Evolutionary conservation across 164 flowering plant species (phyloP).

Genomic region (Macadamia integrifolia): DNA sequence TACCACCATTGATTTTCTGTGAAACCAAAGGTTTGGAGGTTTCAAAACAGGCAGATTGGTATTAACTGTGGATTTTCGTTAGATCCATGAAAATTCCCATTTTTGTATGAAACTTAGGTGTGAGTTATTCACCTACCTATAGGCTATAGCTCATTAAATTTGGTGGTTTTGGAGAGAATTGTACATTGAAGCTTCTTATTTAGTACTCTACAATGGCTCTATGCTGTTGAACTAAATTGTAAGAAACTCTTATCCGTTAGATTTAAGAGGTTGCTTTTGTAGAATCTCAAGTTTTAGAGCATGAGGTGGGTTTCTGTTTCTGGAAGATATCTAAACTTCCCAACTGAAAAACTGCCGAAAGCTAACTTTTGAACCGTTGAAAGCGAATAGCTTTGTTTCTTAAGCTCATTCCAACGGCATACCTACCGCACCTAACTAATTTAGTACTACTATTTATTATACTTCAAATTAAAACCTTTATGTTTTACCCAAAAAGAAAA

Average conservation of each 20-base stretch:
- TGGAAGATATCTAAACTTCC: conserved; percentile 25
- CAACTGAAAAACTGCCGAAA: conserved; percentile 31
- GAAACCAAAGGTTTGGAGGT: too few relatives aligned
- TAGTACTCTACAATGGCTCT: too few relatives aligned
- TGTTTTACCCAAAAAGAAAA: too few relatives aligned
- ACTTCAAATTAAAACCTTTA: too few relatives aligned
- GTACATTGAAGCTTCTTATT: too few relatives aligned
- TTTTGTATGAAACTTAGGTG: conserved; percentile 1
- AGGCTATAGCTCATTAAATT: too few relatives aligned
- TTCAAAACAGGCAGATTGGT: too few relatives aligned
- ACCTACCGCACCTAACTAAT: conserved; percentile 23
- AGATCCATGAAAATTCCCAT: neutral
- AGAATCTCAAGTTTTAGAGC: neutral
- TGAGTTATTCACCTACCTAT: conserved; percentile 5
- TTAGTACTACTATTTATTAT: neutral
- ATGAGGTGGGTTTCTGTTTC: conserved; percentile 16
- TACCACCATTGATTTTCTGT: too few relatives aligned
- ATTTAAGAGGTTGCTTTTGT: neutral
- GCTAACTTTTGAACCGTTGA: conserved; percentile 20
- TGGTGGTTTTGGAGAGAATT: too few relatives aligned
- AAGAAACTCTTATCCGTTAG: neutral
- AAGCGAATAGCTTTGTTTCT: conserved; percentile 19
- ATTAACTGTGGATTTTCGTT: neutral
- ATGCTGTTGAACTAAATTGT: neutral
- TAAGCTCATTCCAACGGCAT: conserved; percentile 15